Evolutionary conservation across 2,329 filamentous ascomycete species (phyloP).

Genomic region (Cytospora mali): DNA sequence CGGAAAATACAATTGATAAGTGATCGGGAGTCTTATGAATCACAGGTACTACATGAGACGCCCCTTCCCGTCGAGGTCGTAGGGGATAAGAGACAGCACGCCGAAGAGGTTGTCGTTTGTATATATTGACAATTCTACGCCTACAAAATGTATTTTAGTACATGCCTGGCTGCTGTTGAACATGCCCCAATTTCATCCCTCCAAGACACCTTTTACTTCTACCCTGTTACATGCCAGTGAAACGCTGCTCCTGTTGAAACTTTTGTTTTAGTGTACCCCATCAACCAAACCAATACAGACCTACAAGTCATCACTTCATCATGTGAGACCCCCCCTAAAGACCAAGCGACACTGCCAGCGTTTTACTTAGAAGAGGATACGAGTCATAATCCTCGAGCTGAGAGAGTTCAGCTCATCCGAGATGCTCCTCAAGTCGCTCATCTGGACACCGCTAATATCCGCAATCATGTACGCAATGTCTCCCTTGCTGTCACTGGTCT

Average conservation of each 20-base stretch:
- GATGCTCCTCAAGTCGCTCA: conserved; percentile 80
- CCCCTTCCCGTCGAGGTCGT: background rate
- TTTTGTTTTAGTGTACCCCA: conserved; percentile 11
- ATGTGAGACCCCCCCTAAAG: background rate
- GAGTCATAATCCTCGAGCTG: conserved; percentile 61
- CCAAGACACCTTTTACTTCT: background rate
- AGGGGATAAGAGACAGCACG: background rate
- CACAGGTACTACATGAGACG: background rate
- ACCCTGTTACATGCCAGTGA: background rate
- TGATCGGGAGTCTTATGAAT: background rate
- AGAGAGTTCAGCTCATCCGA: conserved; percentile 81
- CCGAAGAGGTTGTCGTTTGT: background rate
- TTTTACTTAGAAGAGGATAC: conserved; percentile 26
- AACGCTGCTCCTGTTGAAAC: conserved; percentile 4
- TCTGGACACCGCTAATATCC: conserved; percentile 86
- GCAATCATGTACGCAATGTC: conserved; percentile 98
- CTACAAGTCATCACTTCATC: too few species aligned
- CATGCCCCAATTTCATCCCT: conserved; percentile 1
- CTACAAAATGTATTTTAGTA: background rate
- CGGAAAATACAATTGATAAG: background rate
- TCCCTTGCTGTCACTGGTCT: conserved; percentile 93
- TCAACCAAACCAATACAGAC: background rate
- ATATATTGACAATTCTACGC: background rate
- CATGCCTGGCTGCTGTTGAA: conserved; percentile 26
- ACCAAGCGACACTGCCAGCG: background rate